Evolutionary conservation across 75 land plant genomes (phyloP), one percentile per base, ranked within the genome.

Genomic region (Cryptomeria japonica): DNA sequence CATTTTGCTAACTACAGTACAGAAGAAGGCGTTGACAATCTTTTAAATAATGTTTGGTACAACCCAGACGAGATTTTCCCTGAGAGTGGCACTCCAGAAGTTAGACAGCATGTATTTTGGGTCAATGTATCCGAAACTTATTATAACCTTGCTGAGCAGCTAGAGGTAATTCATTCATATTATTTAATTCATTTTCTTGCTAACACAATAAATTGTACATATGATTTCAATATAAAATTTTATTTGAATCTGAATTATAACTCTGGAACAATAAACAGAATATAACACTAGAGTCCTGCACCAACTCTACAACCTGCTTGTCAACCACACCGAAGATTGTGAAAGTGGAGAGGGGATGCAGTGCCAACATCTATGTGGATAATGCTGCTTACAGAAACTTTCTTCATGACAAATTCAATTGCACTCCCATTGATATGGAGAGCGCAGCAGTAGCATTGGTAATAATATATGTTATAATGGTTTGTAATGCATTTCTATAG

Each of bases 1-100:
- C 84, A 90, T 1, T 85, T 95, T 70, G 87, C 95, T 2, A 78
- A 90, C 37, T 95, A 90, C 79, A 86, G 83, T 72, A 9, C 75
- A 72, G 31, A 1, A n/a, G 75, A 58, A 72, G 11, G 75, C 9
- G 8, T 1, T 8, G 86, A 87, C n/a, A 87, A 87, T 36, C 87
- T 51, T 0, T 68, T 88, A 2, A 84, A 80, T 28, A 84, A 88
- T 80, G 37, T 88, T 9, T 88, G 83, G 64, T 84, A 25, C 64
- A 88, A 88, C 11, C 87, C 87, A 10, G 89, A 88, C 2, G 90
- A 89, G 83, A 49, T 89, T 39, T 89, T 86, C 9, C 38, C 88
- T 3, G 75, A 68, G 46, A 42, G 15, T 85, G 89, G 89, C 22
- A 86, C 41, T 22, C 90, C 90, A 18, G 88, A 89, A 78, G 58